These are phyloP conservation scores for Nakazawaea wyomingensis DNA, from an alignment of 805 yeast genomes.

Conservation along the genomic window DNA sequence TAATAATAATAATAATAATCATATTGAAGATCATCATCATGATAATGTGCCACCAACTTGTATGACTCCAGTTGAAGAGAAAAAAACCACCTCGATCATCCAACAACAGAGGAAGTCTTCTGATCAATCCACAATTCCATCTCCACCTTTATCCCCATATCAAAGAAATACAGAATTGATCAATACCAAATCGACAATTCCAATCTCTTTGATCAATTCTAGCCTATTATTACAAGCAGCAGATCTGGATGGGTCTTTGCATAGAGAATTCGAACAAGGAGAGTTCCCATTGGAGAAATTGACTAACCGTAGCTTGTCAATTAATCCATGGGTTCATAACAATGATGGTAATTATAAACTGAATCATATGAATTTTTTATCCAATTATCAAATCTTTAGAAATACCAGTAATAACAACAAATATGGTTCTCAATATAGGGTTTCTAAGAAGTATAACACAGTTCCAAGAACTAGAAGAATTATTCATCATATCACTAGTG, in stretches of 20 bases:
- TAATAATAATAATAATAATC: not conserved
- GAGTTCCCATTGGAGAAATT: constrained; percentile 46
- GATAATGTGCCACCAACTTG: not conserved
- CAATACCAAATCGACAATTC: constrained; percentile 23
- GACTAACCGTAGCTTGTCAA: constrained; percentile 39
- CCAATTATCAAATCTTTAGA: constrained; percentile 37
- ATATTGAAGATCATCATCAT: not conserved
- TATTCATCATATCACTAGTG: constrained; percentile 24
- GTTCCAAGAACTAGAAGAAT: constrained; percentile 24
- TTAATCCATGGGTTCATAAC: constrained; percentile 47
- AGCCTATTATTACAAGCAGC: not conserved
- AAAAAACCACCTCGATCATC: not conserved
- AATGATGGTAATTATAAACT: constrained; percentile 38
- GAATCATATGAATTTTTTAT: constrained; percentile 46
- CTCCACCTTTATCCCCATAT: constrained; percentile 34
- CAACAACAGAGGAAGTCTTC: constrained; percentile 8
- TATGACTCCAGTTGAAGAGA: constrained; percentile 11
- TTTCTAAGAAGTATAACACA: constrained; percentile 20
- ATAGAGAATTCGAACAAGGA: constrained; percentile 9
- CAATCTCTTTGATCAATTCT: constrained; percentile 10
- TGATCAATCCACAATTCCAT: constrained; percentile 26
- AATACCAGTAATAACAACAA: constrained; percentile 9
- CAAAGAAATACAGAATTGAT: constrained; percentile 25
- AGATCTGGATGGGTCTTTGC: not conserved
- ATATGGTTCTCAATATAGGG: not conserved